phyloP scores from a whole-genome alignment of 2,329 filamentous ascomycete genomes.

The Zopfia rhizophila region DNA sequence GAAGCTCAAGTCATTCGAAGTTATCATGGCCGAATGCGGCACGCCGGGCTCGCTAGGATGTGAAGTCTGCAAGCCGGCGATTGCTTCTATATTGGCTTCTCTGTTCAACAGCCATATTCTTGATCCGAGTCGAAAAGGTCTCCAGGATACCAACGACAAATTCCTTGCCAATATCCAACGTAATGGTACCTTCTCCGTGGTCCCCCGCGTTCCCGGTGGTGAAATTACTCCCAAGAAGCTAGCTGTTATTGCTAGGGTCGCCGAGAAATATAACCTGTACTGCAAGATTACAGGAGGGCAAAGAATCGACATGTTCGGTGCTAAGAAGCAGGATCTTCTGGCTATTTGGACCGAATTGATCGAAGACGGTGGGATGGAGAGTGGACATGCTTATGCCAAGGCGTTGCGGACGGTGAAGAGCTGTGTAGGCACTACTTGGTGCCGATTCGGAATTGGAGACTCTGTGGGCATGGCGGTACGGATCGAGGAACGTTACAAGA shows the following conservation, averaged over 20 bases:
- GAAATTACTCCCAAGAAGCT: conserved; percentile 87
- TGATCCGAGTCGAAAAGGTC: conserved; percentile 71
- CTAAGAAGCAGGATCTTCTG: conserved; percentile 82
- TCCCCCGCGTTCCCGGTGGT: conserved; percentile 80
- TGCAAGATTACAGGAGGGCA: conserved; percentile 90
- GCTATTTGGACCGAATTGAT: conserved; percentile 81
- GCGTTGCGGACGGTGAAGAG: conserved; percentile 85
- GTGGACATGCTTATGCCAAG: conserved; percentile 87
- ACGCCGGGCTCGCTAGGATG: conserved; percentile 76
- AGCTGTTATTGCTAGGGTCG: conserved; percentile 80
- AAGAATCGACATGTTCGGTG: conserved; percentile 89
- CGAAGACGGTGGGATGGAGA: conserved; percentile 79
- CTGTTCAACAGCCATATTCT: conserved; percentile 84
- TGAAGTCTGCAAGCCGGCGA: conserved; percentile 81
- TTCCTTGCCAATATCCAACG: conserved; percentile 88
- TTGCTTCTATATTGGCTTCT: conserved; percentile 79
- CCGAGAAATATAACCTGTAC: conserved; percentile 81
- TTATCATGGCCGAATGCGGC: conserved; percentile 79
- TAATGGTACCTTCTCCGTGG: conserved; percentile 85
- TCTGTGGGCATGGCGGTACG: conserved; percentile 86
- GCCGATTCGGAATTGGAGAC: conserved; percentile 83
- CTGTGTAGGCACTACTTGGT: conserved; percentile 91
- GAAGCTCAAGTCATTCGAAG: conserved; percentile 72
- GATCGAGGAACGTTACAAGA: conserved; percentile 87
- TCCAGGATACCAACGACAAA: conserved; percentile 88